Percentiles rank a stretch among this genome's conserved stretches.
Evolutionary conservation across 352 stramenopile species (phyloP).

Genomic region (Thalassiosira mediterranea): DNA sequence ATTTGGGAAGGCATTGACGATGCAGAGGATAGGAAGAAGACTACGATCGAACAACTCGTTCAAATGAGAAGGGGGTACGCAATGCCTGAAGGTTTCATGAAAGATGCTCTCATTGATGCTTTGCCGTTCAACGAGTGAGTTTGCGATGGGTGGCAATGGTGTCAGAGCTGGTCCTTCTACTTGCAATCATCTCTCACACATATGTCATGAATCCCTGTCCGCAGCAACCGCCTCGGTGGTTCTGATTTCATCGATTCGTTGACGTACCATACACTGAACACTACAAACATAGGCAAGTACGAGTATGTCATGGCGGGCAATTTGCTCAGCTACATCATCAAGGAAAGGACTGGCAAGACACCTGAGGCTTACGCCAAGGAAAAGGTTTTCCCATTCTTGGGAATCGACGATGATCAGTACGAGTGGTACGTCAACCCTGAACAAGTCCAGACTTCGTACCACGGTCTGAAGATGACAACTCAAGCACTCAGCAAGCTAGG

Average conservation of each 20-base stretch:
- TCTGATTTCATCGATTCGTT: constrained; percentile 12
- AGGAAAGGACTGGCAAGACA: constrained; percentile 8
- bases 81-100: constrained; percentile 16
- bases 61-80: constrained; percentile 20
- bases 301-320: constrained; percentile 20
- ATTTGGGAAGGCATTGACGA: constrained; percentile 19
- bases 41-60: constrained; percentile 19
- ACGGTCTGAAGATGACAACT: constrained; percentile 14
- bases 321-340: constrained; percentile 24
- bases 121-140: constrained; percentile 22
- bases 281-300: constrained; percentile 3
- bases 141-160: not conserved
- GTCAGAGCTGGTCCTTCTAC: too few relatives aligned
- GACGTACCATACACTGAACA: constrained; percentile 6
- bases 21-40: constrained; percentile 23
- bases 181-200: constrained; percentile 8
- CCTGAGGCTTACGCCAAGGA: constrained; percentile 11
- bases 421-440: constrained; percentile 33
- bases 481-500: constrained; percentile 14
- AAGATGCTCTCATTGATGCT: constrained; percentile 19
- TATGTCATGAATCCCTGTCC: too few relatives aligned
- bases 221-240: constrained; percentile 14
- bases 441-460: constrained; percentile 1
- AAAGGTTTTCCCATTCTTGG: constrained; percentile 17
- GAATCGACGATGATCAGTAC: constrained; percentile 25